Percentiles rank a stretch among this genome's conserved stretches.
phyloP scores from a whole-genome alignment of 345 rosid species.

The Hibiscus syriacus region DNA sequence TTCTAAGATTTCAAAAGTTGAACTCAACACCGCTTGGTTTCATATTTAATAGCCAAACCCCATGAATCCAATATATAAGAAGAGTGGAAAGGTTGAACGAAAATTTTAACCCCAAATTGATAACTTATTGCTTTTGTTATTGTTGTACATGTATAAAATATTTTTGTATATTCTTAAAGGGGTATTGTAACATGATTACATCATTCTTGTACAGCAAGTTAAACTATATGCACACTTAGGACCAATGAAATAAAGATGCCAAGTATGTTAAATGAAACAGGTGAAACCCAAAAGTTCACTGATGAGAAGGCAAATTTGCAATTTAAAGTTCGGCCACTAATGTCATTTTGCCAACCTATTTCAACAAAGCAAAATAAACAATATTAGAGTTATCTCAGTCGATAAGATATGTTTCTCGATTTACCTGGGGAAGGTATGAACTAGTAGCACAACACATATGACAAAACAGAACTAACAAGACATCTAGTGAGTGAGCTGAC shows the following conservation, averaged over 20 bases:
- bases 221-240: neutral
- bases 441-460: too few species aligned
- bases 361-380: neutral
- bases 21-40: neutral
- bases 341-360: neutral
- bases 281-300: neutral
- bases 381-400: neutral
- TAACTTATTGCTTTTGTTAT: neutral
- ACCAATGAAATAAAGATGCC: neutral
- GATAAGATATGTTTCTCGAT: neutral
- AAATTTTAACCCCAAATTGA: neutral
- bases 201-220: neutral
- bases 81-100: neutral
- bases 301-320: neutral
- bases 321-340: neutral
- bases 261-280: neutral
- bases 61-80: neutral
- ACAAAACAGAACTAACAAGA: too few species aligned
- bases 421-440: neutral
- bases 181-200: neutral
- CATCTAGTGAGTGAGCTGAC: neutral
- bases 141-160: neutral
- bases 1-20: neutral
- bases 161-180: neutral
- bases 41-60: neutral